Base-by-base conservation (phyloP, 495 filamentous ascomycete species). In the Aspergillus sparsus region DNA sequence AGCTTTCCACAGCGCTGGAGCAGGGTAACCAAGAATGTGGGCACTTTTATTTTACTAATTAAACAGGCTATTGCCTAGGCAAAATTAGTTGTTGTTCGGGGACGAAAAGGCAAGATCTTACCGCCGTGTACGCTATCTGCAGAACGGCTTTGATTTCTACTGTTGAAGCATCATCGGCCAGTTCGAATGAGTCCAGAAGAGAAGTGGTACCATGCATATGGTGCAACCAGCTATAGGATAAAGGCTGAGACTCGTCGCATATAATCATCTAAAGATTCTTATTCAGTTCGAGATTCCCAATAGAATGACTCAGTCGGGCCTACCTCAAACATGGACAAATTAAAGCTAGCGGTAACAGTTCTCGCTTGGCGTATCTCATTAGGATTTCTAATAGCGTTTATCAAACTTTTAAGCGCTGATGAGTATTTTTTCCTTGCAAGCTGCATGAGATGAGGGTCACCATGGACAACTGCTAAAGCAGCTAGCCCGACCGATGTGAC, bases 311-410 rank as follows among this genome's bases (percentile, higher is more conserved):
- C 13, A n/a, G 18, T 46, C 13, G 51, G 10, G 31, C 21, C 18
- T 27, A 54, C 51, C 34, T 54, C 51, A 41, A 54, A 54, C 13
- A 54, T 54, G n/a, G 51, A 54, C 51, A 54, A 8, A n/a, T 54
- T 54, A 27, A 54, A 54, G 27, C 51, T 54, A 9, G 35, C 27
- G 0, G 35, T 39, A n/a, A 36, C 18, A 6, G 51, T 54, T 1
- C 6, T 21, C 9, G 12, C 51, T 35, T 54, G 33, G 35, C 4
- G 6, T 21, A 54, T 8, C 35, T 54, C n/a, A 1, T 39, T 6
- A 1, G 51, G 51, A 21, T 54, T 15, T 18, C 18, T 33, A 8
- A 54, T 35, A 4, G 51, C 51, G 0, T 2, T 15, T 0, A n/a
- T 21, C 2, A 54, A n/a, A 18, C 10, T 15, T 9, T 21, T 33